Evolutionary conservation across 176 grass and related monocot species (phyloP), one percentile per base, ranked within the genome.

Genomic region (Raddia distichophylla): DNA sequence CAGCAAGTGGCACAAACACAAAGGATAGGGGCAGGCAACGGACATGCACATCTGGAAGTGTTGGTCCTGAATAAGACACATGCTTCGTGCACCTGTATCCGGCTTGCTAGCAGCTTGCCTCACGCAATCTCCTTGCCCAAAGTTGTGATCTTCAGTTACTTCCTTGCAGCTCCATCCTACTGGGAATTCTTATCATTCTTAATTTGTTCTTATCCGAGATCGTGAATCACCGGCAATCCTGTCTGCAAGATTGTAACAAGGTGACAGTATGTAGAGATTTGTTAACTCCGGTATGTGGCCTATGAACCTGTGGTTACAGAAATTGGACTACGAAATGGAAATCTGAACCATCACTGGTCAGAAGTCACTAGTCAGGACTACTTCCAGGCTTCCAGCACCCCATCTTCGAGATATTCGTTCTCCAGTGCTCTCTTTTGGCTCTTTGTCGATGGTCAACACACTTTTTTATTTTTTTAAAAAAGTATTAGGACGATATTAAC

Each of bases 71-170:
- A 82, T 73, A 78, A 82, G 82, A 6, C 71, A 58, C 9, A 50
- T 35, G 72, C 66, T 82, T 19, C 45, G 47, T 73, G 59, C 57
- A 64, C 72, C 49, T 89, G 48, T 22, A 43, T 66, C 58, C 2
- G 10, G 59, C 59, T 44, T 13, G 50, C n/a, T 74, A 79, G 83
- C 60, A 82, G 73, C 27, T 74, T 90, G 45, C 83, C 79, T 79
- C 88, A 86, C 79, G 88, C 88, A 82, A 86, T 71, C 82, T 90
- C 78, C 78, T 85, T 86, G 50, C 80, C 49, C 64, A 59, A 6
- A 57, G 62, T 27, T 63, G 20, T 32, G 54, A 53, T 74, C 66
- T 54, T 77, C 78, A 86, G 18, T 72, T 20, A 78, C 60, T 86
- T 73, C 3, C 33, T 74, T 43, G 43, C 56, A 46, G 72, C 60